Evolutionary conservation across 208 protist species (phyloP), one percentile per base, ranked within the genome.

Genomic region (Leishmania gerbilli): DNA sequence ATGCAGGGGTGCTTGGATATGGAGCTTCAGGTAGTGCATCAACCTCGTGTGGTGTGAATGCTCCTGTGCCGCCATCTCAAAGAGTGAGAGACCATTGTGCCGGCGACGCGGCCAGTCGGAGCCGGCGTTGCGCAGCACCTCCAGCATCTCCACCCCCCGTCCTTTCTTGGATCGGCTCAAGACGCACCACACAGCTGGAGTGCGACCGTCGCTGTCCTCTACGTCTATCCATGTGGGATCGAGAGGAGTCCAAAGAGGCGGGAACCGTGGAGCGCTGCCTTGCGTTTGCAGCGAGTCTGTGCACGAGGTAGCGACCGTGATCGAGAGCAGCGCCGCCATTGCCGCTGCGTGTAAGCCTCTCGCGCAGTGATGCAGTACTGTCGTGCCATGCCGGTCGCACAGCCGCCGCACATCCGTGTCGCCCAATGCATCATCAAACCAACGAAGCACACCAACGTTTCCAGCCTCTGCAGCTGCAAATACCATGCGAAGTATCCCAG

Each of bases 321-420:
- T 31, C 8, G 58, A 58, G 53, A 95, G 85, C 71, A 93, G 83
- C n/a, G 58, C 75, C 45, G 72, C 64, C 31, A 93, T 77, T 19
- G 88, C 71, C 45, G 40, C 40, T 1, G 68, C 53, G 27, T 84
- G 79, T n/a, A 76, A 80, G 51, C 88, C 79, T 3, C 89, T 82
- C 49, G 89, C 91, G 64, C 88, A 90, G 76, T 95, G 87, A 56
- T 93, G 91, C 40, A 95, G 71, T n/a, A 86, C 72, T 1, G 89
- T 92, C 0, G 86, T 83, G 2, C 89, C 89, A 40, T 74, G 78
- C 5, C 64, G 49, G 67, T 88, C 84, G 21, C 83, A 58, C 21
- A 84, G 49, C 76, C 71, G 77, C 7, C 92, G 71, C 9, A 89
- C 55, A 31, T 86, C 80, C 1, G 51, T 72, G 8, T 82, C 74